These are phyloP conservation scores for Knoxia roxburghii DNA, from an alignment of 257 asterid species.

Conservation along the genomic window DNA sequence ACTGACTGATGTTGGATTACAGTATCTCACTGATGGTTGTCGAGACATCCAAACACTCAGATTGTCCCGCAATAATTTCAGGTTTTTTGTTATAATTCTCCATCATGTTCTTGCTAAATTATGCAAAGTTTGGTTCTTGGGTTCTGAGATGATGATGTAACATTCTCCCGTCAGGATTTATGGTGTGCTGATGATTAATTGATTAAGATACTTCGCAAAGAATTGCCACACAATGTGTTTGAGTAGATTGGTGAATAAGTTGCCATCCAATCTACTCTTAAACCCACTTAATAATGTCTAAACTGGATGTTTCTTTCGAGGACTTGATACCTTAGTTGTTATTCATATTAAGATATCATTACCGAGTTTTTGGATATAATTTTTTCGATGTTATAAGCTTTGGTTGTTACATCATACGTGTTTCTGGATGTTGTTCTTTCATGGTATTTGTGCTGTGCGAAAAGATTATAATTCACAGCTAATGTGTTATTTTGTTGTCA, in stretches of 20 bases:
- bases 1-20: conserved; percentile 65
- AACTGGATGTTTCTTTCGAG: background rate
- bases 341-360: background rate
- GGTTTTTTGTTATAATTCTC: conserved; percentile 33
- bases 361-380: background rate
- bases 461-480: background rate
- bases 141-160: background rate
- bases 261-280: background rate
- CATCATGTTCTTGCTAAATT: background rate
- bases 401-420: background rate
- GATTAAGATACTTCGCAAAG: too few species aligned
- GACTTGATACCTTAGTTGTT: too few species aligned
- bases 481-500: too few species aligned
- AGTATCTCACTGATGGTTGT: conserved; percentile 72
- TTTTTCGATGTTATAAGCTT: background rate
- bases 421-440: too few species aligned
- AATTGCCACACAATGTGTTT: background rate
- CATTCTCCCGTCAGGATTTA: background rate
- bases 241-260: background rate
- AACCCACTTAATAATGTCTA: background rate
- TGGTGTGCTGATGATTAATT: background rate
- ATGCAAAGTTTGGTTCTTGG: background rate
- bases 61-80: conserved; percentile 57
- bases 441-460: too few species aligned
- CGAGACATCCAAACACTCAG: conserved; percentile 47